Percentiles rank a stretch among this genome's conserved stretches.
Conservation (phyloP, 2,329 filamentous ascomycete genomes). For the Hymenoscyphus albidus region DNA sequence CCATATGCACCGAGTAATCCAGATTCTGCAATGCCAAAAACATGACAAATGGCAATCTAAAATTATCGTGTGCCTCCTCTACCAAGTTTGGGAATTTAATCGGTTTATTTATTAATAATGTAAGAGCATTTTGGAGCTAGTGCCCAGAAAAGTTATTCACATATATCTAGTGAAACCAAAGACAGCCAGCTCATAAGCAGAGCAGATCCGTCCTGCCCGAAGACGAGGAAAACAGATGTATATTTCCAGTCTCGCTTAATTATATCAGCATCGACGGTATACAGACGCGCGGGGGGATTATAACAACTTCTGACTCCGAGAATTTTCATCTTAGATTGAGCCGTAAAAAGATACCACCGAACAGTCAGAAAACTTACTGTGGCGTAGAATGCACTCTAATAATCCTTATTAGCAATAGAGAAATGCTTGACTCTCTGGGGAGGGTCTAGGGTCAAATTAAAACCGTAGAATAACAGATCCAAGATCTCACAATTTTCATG, state of each 20-base stretch:
- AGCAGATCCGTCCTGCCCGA: neutral
- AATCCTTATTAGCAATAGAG: neutral
- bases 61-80: neutral
- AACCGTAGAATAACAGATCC: too few species aligned
- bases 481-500: too few species aligned
- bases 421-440: too few species aligned
- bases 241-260: slow-evolving; percentile 7
- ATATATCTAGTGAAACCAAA: neutral
- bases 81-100: neutral
- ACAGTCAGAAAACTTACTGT: neutral
- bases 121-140: neutral
- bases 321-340: neutral
- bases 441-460: too few species aligned
- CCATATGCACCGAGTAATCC: neutral
- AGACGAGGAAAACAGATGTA: neutral
- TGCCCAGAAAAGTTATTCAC: neutral
- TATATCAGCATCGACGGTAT: neutral
- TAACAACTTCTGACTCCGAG: too few species aligned
- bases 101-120: neutral
- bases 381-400: neutral
- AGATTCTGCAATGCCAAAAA: neutral
- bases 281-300: neutral
- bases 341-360: neutral
- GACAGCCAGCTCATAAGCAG: neutral
- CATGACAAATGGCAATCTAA: slow-evolving; percentile 1